Evolutionary conservation across 129 eudicot species (phyloP), one percentile per base, ranked within the genome.

Genomic region (Lonicera japonica): DNA sequence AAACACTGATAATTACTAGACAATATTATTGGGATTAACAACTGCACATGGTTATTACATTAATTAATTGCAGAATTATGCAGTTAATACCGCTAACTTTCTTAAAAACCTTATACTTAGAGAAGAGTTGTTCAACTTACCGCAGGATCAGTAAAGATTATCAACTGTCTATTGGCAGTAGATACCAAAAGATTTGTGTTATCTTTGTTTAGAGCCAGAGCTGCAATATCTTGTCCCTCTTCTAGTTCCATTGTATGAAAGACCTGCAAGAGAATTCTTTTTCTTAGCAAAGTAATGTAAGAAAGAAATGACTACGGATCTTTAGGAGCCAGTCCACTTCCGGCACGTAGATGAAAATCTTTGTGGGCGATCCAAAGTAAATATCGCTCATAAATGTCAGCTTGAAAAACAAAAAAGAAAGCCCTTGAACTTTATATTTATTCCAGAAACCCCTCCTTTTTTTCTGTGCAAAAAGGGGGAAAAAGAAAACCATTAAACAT

Each of bases 181-280:
- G 99, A 94, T 64, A 94, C 96, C 80, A 94, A 74, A 55, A 94
- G 95, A 83, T 94, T 88, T 53, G 99, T 88, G 70, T 85, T 83
- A 71, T 88, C 99, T 70, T 88, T 73, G 75, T 85, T 88, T 79
- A 94, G 46, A 25, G 95, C 92, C 64, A 88, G 69, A 40, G 95
- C 61, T 45, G 88, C 76, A 58, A 94, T 83, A 69, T 88, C 85
- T 75, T 88, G 95, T 20, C 96, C 95, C 60, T 70, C 82, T 64
- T 70, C 77, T 70, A 94, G 81, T 57, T 83, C 61, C 79, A 88
- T 19, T 21, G 63, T 69, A 78, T 80, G 96, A 60, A 82, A 68
- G 48, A 80, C 86, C 99, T 94, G 92, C 74, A n/a, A 63, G 34
- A 21, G 71, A 40, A 70, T 54, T 48, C 57, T 17, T n/a, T 46